Evolutionary conservation across 169 alveolate genomes (phyloP), one percentile per base, ranked within the genome.

Genomic region (Plasmodium cynomolgi): DNA sequence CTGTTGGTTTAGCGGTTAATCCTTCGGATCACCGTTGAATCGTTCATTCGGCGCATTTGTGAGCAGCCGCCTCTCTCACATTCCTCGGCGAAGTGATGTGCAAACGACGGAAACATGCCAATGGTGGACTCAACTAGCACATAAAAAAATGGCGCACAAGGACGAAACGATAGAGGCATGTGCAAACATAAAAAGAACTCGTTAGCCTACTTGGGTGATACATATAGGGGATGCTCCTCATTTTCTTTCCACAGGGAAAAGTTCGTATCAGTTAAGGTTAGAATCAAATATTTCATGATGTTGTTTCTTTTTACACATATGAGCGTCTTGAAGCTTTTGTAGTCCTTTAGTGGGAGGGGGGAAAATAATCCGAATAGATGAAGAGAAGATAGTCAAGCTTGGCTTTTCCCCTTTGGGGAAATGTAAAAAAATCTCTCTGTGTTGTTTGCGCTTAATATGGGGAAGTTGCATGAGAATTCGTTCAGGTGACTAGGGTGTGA

Each of bases 231-330:
- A 20, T 88, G 94, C 54, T 88, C 77, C 37, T 88, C 94, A 34
- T 50, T 81, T 77, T 88, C 94, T 26, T 79, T 77, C 94, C 94
- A 88, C 54, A 88, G 73, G 68, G 72, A 88, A 88, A 88, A 88
- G 54, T 88, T 88, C 8, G 86, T 79, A 58, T 88, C 94, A 80
- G 94, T 88, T 58, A 88, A 80, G 11, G 94, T 88, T 44, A 88
- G 71, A 79, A 88, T 88, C 72, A 88, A 79, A 80, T 34, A 62
- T 77, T 88, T 88, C 20, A 88, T 79, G 37, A 88, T 79, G 34
- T 13, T 88, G 72, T 88, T 88, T 80, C 94, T 88, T 44, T 80
- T 88, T 80, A 88, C 88, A 73, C 84, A 88, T 79, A 88, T 26
- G 31, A 88, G 50, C 17, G 94, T 88, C 88, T 88, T 88, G 54